A percentile compares a stretch with the other conserved stretches of the same genome.
phyloP scores from a whole-genome alignment of 192 early-diverging fungal species.

The Coemansia sp. region DNA sequence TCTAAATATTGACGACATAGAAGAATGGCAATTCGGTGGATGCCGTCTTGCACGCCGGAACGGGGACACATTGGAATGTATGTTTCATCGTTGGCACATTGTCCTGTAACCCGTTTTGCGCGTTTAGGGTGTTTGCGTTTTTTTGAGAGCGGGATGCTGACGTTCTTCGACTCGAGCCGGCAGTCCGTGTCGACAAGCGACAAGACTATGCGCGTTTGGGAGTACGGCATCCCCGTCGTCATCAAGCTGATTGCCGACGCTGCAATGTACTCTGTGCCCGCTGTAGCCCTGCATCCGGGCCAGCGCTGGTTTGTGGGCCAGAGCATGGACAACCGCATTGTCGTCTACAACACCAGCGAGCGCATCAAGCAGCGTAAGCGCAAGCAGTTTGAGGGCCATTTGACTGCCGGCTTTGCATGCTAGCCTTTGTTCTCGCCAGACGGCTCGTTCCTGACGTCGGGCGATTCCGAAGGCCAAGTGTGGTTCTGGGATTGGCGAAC shows the following conservation, averaged over 20 bases:
- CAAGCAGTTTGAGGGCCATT: conserved; percentile 88
- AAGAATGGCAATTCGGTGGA: too few species aligned
- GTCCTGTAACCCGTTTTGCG: too few species aligned
- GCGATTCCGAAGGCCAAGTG: conserved; percentile 89
- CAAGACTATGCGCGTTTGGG: conserved; percentile 72
- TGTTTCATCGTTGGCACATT: too few species aligned
- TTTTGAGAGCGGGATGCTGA: too few species aligned
- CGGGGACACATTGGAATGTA: too few species aligned
- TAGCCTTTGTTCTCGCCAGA: conserved; percentile 91
- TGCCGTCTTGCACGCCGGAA: too few species aligned
- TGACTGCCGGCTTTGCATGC: conserved; percentile 97
- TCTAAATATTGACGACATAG: too few species aligned
- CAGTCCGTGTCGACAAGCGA: too few species aligned
- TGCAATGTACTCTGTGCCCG: conserved; percentile 94
- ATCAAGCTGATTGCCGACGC: conserved; percentile 98
- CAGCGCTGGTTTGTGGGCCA: conserved; percentile 93
- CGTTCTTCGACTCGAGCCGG: too few species aligned
- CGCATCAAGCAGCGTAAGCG: conserved; percentile 84
- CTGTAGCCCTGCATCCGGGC: conserved; percentile 84
- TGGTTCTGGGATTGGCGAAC: conserved; percentile 99
- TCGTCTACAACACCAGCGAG: conserved; percentile 84
- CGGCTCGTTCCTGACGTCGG: conserved; percentile 79
- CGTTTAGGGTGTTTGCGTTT: too few species aligned
- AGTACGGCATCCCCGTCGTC: conserved; percentile 96
- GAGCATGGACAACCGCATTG: conserved; percentile 94